Base-by-base conservation (phyloP, 2,329 filamentous ascomycete genomes). In the Xylariaceae sp. region DNA sequence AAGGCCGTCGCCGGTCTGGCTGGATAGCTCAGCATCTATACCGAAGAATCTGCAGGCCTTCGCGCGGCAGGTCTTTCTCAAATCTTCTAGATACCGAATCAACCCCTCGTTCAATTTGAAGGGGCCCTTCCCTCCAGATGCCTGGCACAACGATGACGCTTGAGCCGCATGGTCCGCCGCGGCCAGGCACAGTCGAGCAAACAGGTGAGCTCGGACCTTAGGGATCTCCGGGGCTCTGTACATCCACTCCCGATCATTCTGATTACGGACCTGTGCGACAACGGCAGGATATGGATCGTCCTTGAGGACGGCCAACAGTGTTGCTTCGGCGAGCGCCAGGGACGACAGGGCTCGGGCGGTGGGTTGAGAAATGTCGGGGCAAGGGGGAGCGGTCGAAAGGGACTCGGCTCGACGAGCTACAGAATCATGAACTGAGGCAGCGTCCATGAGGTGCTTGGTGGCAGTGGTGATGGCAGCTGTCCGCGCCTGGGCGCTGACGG, bases 221-320 rank as follows among this genome's bases (percentile, higher is more conserved):
- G 88, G 83, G 31, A 95, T 85, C 32, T 87, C 78, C 1, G 90
- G 87, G 0, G 87, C 75, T 50, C 83, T 86, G 58, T 92, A 93
- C 88, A 96, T 96, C 90, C 90, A 98, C 46, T 96, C 90, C 40
- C 75, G 87, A 57, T 89, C 87, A 46, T 81, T 78, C 33, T 80
- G 76, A 53, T 94, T 93, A 30, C 89, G 74, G 36, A 81, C 77
- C 50, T 94, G 85, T 1, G 87, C 78, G 3, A 94, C 81, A 5
- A 80, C 75, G 2, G 83, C 79, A 1, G 90, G 83, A 52, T 95
- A 96, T 0, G 90, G 88, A 51, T 98, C 92, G 53, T 96, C 90
- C 49, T 96, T 96, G 31, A 94, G 59, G 1, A 96, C 87, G 1
- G 87, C 87, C 1, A 95, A 73, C 2, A 96, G 70, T 0, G 89